Evolutionary conservation across 2,329 filamentous ascomycete genomes (phyloP).

Genomic region (Apiospora malaysiana): DNA sequence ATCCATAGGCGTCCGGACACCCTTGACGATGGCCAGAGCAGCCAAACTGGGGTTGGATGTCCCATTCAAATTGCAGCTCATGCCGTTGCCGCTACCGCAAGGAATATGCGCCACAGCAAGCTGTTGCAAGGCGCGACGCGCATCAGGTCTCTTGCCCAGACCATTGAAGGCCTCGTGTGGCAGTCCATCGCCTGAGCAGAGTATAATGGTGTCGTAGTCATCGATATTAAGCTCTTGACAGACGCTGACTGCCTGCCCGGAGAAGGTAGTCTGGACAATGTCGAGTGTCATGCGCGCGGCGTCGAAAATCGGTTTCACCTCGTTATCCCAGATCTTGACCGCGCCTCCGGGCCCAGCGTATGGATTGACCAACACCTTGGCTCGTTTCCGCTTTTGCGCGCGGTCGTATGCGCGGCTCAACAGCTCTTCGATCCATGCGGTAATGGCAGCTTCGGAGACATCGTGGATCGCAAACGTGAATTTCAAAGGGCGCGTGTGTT

Average conservation of each 20-base stretch:
- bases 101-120: conserved; percentile 87
- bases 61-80: conserved; percentile 88
- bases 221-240: conserved; percentile 77
- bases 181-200: conserved; percentile 90
- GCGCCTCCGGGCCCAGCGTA: conserved; percentile 84
- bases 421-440: conserved; percentile 68
- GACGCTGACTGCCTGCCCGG: conserved; percentile 81
- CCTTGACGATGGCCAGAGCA: conserved; percentile 86
- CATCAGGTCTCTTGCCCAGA: conserved; percentile 77
- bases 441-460: conserved; percentile 50
- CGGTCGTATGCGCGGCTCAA: conserved; percentile 73
- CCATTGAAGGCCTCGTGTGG: conserved; percentile 96
- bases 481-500: conserved; percentile 61
- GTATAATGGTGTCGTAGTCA: conserved; percentile 82
- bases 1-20: conserved; percentile 82
- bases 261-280: conserved; percentile 71
- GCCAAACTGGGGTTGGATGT: conserved; percentile 77
- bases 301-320: conserved; percentile 82
- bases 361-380: conserved; percentile 91
- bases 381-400: conserved; percentile 72
- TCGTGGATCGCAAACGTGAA: conserved; percentile 62
- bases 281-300: conserved; percentile 81
- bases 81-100: conserved; percentile 92
- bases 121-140: conserved; percentile 73
- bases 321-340: conserved; percentile 71